These are phyloP conservation scores for Symbiotaphrina buchneri DNA, from an alignment of 495 filamentous ascomycete species.

Conservation along the genomic window DNA sequence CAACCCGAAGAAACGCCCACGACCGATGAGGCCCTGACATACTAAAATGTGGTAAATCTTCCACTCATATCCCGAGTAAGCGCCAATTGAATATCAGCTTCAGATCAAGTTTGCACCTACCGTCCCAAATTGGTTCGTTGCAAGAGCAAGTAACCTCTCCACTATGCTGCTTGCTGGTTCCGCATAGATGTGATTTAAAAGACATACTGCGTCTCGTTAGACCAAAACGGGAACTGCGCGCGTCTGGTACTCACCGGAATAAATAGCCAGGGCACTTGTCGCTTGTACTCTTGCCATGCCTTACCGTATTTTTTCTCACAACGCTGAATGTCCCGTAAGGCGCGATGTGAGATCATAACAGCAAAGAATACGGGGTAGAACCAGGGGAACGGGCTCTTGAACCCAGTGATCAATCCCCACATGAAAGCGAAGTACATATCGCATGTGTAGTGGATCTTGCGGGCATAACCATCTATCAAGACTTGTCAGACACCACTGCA, in stretches of 20 bases:
- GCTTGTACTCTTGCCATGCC: constrained; percentile 77
- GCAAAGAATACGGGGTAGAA: constrained; percentile 89
- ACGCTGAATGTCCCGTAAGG: constrained; percentile 59
- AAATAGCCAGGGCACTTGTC: constrained; percentile 75
- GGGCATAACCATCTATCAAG: constrained; percentile 43
- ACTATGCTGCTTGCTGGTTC: neutral
- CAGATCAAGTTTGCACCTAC: too few relatives aligned
- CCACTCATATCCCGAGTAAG: too few relatives aligned
- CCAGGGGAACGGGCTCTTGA: constrained; percentile 79
- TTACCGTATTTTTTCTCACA: constrained; percentile 83
- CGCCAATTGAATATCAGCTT: too few relatives aligned
- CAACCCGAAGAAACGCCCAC: too few relatives aligned
- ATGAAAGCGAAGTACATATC: constrained; percentile 61
- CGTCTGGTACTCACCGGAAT: constrained; percentile 55
- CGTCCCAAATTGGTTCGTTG: too few relatives aligned
- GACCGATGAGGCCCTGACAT: too few relatives aligned
- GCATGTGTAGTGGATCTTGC: constrained; percentile 91
- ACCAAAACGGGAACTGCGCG: neutral
- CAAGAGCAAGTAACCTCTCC: too few relatives aligned
- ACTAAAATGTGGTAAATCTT: too few relatives aligned
- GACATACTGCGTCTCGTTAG: constrained; percentile 10
- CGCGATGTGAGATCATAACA: constrained; percentile 79
- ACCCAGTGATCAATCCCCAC: constrained; percentile 44
- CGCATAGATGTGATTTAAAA: constrained; percentile 7
- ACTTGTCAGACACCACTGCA: too few relatives aligned